Evolutionary conservation across 495 filamentous ascomycete species (phyloP).

Genomic region (Penicillium waksmanii): DNA sequence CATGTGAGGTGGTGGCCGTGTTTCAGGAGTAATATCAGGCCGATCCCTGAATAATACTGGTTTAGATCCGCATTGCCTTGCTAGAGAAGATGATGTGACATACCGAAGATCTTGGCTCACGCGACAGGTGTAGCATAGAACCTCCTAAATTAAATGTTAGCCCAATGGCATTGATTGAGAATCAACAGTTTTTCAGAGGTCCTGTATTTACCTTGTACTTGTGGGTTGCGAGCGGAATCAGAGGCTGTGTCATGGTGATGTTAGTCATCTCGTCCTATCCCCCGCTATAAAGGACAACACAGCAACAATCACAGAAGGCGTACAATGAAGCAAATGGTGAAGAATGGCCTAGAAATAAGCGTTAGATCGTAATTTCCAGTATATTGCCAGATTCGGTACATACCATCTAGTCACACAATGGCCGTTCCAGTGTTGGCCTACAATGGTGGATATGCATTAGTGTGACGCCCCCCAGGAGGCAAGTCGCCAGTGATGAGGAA

Average conservation of each 20-base stretch:
- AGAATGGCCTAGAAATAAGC: slow-evolving; percentile 46
- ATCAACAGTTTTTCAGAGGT: not conserved
- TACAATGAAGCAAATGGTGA: slow-evolving; percentile 60
- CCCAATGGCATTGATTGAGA: not conserved
- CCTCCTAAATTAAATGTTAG: slow-evolving; percentile 45
- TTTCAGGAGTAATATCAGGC: slow-evolving; percentile 50
- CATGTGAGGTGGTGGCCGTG: slow-evolving; percentile 38
- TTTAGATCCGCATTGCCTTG: slow-evolving; percentile 1
- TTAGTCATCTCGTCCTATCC: slow-evolving; percentile 14
- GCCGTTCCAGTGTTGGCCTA: slow-evolving; percentile 56
- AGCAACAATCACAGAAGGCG: slow-evolving; percentile 17
- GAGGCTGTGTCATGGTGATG: slow-evolving; percentile 35
- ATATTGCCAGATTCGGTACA: slow-evolving; percentile 16
- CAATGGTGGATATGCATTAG: not conserved
- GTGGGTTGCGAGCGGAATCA: slow-evolving; percentile 53
- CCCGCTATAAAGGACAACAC: not conserved
- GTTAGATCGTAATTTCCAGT: not conserved
- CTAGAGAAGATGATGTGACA: slow-evolving; percentile 3
- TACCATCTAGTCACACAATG: slow-evolving; percentile 57
- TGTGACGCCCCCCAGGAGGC: slow-evolving; percentile 1
- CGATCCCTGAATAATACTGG: slow-evolving; percentile 37
- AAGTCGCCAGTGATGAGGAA: not conserved
- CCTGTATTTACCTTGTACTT: slow-evolving; percentile 49
- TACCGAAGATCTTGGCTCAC: slow-evolving; percentile 58
- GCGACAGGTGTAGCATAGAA: slow-evolving; percentile 55